Evolutionary conservation across 2,329 filamentous ascomycete genomes (phyloP), one percentile per base, ranked within the genome.

Genomic region (Fusarium sacchari): DNA sequence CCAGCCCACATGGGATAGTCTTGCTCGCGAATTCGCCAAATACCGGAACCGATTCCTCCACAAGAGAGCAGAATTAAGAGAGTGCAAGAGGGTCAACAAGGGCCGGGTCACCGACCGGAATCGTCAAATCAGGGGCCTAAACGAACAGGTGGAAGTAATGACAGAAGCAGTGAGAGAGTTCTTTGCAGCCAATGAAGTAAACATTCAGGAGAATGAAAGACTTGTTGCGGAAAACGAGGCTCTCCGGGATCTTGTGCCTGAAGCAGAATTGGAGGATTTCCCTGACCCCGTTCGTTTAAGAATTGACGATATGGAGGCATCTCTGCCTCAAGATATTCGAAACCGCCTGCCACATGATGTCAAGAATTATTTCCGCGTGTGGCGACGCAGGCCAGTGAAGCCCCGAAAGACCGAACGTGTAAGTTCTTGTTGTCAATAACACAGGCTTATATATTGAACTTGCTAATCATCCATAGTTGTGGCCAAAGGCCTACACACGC

Each of bases 401-500:
- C 10, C 7, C 36, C 68, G 67, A 42, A 56, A 65, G 24, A 72
- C 69, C 8, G 11, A 42, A 24, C 56, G 42, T 24, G 69, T 72
- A 37, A n/a, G n/a, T n/a, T n/a, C n/a, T n/a, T 18, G n/a, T 5
- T 40, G n/a, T 40, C 22, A 40, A 39, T 20, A 12, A 39, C 36
- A 39, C 36, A 20, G 36, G 18, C 18, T 18, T 39, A 39, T n/a
- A n/a, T 39, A 39, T 39, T 39, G 36, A 3, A 22, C 4, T 26
- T 39, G 17, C 59, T 73, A 9, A 73, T 34, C 8, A 6, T 28
- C 28, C 2, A 15, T 22, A 76, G 74, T 39, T 39, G 1, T 76
- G 74, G 74, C 74, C 50, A 20, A 12, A 18, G 1, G 24, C 17
- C 5, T 28, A 47, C 39, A 13, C 4, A 8, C 1, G 1, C 4